phyloP scores from a whole-genome alignment of 2,329 filamentous ascomycete genomes.

The Emydomyces testavorans region DNA sequence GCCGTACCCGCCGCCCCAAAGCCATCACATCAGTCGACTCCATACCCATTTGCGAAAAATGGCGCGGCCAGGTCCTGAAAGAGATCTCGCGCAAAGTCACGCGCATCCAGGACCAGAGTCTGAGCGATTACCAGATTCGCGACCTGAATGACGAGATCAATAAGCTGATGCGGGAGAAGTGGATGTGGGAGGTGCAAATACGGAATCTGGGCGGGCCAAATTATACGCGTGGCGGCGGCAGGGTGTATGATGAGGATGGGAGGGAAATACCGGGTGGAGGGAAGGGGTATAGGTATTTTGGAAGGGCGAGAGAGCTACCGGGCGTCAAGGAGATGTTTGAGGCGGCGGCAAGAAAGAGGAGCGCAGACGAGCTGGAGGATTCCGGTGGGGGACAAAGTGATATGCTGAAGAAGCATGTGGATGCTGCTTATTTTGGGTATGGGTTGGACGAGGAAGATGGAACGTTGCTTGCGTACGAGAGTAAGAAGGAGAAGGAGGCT shows the following conservation, averaged over 20 bases:
- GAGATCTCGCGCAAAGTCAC: slow-evolving; percentile 95
- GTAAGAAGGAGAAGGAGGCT: slow-evolving; percentile 70
- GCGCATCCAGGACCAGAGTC: slow-evolving; percentile 78
- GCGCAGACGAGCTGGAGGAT: slow-evolving; percentile 56
- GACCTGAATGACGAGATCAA: slow-evolving; percentile 99
- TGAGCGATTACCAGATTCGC: slow-evolving; percentile 95
- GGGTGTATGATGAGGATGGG: slow-evolving; percentile 62
- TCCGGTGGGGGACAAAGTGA: slow-evolving; percentile 39
- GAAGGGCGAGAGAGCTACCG: slow-evolving; percentile 74
- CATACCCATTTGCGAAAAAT: slow-evolving; percentile 87
- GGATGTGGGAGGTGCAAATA: slow-evolving; percentile 98
- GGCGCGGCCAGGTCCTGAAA: slow-evolving; percentile 93
- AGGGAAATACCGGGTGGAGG: slow-evolving; percentile 59
- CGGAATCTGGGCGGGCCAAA: slow-evolving; percentile 92
- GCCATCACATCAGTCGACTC: slow-evolving; percentile 75
- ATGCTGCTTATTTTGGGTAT: slow-evolving; percentile 94
- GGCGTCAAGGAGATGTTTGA: slow-evolving; percentile 96
- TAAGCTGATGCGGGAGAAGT: slow-evolving; percentile 96
- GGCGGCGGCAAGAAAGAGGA: slow-evolving; percentile 54
- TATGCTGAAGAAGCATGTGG: slow-evolving; percentile 54
- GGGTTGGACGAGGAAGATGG: slow-evolving; percentile 86
- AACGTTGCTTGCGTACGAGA: slow-evolving; percentile 67
- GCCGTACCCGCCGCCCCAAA: slow-evolving; percentile 79
- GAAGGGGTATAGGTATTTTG: slow-evolving; percentile 91
- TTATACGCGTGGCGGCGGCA: slow-evolving; percentile 68